Evolutionary conservation across 1,139 yeast genomes (phyloP).

Genomic region (Pichiaceae sp.): DNA sequence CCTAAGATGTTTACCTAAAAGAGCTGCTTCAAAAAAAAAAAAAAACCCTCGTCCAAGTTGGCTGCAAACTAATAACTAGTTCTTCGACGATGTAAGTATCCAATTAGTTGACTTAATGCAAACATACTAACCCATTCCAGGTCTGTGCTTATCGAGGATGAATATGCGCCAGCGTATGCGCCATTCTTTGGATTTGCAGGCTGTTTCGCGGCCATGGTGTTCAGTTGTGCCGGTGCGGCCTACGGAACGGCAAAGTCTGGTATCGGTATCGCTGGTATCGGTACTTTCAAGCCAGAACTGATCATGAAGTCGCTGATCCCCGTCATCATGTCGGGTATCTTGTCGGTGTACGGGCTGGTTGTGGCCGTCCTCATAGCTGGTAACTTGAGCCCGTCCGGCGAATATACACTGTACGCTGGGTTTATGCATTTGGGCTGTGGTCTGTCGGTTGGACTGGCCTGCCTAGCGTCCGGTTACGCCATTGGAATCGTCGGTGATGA

Average conservation of each 20-base stretch:
- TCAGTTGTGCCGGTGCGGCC: constrained; percentile 94
- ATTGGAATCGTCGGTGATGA: constrained; percentile 99
- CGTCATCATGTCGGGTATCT: constrained; percentile 96
- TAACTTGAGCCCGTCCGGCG: constrained; percentile 66
- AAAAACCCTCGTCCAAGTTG: too few relatives aligned
- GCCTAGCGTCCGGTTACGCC: constrained; percentile 96
- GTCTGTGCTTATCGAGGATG: constrained; percentile 31
- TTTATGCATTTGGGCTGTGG: constrained; percentile 98
- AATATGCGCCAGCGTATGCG: constrained; percentile 78
- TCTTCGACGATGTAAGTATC: too few relatives aligned
- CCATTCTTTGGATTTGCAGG: constrained; percentile 96
- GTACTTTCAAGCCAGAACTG: constrained; percentile 76
- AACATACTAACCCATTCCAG: constrained; percentile 7
- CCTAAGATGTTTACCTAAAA: not conserved
- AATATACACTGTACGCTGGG: constrained; percentile 85
- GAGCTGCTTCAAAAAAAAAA: too few relatives aligned
- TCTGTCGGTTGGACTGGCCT: constrained; percentile 88
- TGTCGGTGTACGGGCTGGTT: constrained; percentile 92
- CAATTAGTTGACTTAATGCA: too few relatives aligned
- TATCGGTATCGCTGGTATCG: constrained; percentile 89
- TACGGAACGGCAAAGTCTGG: constrained; percentile 98
- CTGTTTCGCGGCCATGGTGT: constrained; percentile 84
- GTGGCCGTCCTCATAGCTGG: constrained; percentile 96
- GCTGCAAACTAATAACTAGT: too few relatives aligned
- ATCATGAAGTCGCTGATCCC: constrained; percentile 85